Evolutionary conservation across 495 filamentous ascomycete genomes (phyloP).

Genomic region (Elaphomyces granulatus): DNA sequence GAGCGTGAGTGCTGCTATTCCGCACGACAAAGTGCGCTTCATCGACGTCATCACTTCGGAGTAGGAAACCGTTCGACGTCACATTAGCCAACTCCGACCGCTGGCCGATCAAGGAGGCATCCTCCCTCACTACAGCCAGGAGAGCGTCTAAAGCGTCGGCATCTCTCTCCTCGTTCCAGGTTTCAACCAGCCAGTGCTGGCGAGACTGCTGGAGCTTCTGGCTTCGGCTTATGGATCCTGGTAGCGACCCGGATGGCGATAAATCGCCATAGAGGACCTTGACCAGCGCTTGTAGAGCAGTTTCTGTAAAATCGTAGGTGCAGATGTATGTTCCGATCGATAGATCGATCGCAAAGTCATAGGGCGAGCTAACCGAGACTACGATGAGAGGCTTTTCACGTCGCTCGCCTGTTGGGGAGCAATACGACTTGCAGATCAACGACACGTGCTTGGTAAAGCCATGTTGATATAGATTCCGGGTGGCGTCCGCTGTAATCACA

Average conservation of each 20-base stretch:
- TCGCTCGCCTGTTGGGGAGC: constrained; percentile 38
- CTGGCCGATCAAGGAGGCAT: constrained; percentile 37
- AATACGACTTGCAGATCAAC: constrained; percentile 77
- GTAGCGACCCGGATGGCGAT: constrained; percentile 53
- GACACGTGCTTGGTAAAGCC: constrained; percentile 86
- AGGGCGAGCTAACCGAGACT: constrained; percentile 81
- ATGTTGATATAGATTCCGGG: constrained; percentile 77
- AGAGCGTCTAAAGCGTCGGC: constrained; percentile 51
- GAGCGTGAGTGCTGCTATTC: constrained; percentile 72
- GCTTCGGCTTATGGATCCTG: constrained; percentile 69
- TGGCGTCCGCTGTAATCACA: constrained; percentile 78
- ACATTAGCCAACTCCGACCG: constrained; percentile 48
- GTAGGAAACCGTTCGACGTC: constrained; percentile 60
- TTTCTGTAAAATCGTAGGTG: constrained; percentile 90
- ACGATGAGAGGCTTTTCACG: constrained; percentile 58
- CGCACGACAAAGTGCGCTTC: constrained; percentile 82
- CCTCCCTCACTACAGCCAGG: constrained; percentile 46
- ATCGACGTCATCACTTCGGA: constrained; percentile 50
- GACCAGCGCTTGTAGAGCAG: constrained; percentile 67
- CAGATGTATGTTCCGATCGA: constrained; percentile 79
- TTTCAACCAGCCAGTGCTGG: constrained; percentile 83
- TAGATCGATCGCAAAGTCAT: constrained; percentile 88
- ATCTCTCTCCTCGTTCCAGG: constrained; percentile 66
- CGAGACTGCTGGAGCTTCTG: constrained; percentile 66
- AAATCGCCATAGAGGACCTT: constrained; percentile 69